These are phyloP conservation scores for Ustilago vetiveriae DNA, from an alignment of 1,284 basidiomycete genomes.

Conservation along the genomic window DNA sequence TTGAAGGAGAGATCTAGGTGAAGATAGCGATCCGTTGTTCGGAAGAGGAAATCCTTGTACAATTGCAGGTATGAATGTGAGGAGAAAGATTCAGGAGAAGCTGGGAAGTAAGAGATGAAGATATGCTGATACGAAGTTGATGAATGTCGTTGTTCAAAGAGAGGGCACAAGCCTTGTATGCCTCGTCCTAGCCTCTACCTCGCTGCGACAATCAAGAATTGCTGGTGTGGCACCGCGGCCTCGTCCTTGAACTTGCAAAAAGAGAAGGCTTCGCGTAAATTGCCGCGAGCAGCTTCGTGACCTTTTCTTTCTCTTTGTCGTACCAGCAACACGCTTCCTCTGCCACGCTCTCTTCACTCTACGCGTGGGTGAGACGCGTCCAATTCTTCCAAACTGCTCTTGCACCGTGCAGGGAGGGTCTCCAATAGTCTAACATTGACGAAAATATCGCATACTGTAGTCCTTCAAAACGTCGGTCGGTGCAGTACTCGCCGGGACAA, in stretches of 20 bases:
- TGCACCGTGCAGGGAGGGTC: slow-evolving; percentile 5
- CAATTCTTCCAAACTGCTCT: slow-evolving; percentile 12
- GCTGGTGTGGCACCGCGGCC: no score
- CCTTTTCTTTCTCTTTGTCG: slow-evolving; percentile 1
- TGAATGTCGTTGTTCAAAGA: not conserved
- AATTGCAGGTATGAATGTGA: not conserved
- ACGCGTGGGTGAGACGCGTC: slow-evolving; percentile 36
- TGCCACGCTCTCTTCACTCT: slow-evolving; percentile 9
- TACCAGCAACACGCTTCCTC: slow-evolving; percentile 3
- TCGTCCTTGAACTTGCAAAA: no score
- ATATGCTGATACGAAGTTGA: not conserved
- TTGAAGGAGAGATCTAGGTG: no score
- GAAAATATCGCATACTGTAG: not conserved
- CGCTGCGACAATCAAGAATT: no score
- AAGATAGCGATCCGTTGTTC: not conserved
- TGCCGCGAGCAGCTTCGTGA: slow-evolving; percentile 6
- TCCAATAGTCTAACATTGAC: not conserved
- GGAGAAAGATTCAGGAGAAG: not conserved
- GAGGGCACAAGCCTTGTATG: not conserved
- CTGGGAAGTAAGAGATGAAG: not conserved
- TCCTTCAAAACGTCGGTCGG: no score
- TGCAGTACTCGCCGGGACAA: no score
- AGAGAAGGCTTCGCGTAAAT: slow-evolving; percentile 24
- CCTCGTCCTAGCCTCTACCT: no score
- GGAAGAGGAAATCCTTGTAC: not conserved